Conservation (phyloP, 305 asterid genomes). For the Fraxinus sp. region DNA sequence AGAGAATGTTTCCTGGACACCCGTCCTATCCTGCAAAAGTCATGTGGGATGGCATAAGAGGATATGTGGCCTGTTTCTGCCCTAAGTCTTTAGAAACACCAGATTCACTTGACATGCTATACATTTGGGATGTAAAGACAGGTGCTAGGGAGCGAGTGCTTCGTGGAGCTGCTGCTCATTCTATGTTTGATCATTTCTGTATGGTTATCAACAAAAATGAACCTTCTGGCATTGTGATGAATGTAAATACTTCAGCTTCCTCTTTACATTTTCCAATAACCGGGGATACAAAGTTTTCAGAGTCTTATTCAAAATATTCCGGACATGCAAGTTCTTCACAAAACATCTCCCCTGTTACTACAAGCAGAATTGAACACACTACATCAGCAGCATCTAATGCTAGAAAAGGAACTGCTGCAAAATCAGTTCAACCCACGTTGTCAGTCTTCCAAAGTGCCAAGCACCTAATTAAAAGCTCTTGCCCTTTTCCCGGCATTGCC, state of each 20-base stretch:
- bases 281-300: constrained; percentile 54
- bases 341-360: constrained; percentile 29
- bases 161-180: constrained; percentile 90
- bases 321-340: constrained; percentile 41
- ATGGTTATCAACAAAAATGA: constrained; percentile 40
- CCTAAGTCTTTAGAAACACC: constrained; percentile 59
- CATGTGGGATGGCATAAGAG: constrained; percentile 86
- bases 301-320: constrained; percentile 36
- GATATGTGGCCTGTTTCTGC: constrained; percentile 88
- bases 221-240: constrained; percentile 38
- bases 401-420: constrained; percentile 35
- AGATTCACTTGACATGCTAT: constrained; percentile 67
- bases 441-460: constrained; percentile 48
- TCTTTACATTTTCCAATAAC: constrained; percentile 58
- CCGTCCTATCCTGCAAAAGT: constrained; percentile 74
- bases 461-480: constrained; percentile 73
- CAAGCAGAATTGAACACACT: constrained; percentile 28
- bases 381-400: constrained; percentile 31
- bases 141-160: constrained; percentile 98
- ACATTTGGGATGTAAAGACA: constrained; percentile 94
- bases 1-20: constrained; percentile 95
- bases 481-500: constrained; percentile 89
- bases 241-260: constrained; percentile 84
- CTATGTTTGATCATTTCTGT: constrained; percentile 91
- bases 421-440: constrained; percentile 32